Base-by-base conservation (phyloP, 2,329 filamentous ascomycete species). In the Mariannaea sp. region DNA sequence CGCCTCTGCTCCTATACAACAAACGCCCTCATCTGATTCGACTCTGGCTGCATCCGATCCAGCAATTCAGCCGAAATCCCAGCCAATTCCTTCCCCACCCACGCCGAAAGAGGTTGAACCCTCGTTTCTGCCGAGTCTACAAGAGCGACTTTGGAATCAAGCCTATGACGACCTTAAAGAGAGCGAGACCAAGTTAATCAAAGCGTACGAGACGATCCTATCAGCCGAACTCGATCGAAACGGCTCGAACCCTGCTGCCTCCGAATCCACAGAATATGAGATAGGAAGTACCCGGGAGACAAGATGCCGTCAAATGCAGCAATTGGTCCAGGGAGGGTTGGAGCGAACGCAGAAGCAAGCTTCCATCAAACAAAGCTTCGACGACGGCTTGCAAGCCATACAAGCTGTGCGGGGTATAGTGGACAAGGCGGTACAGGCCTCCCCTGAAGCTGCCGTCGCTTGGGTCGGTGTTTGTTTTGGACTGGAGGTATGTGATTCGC, bases 391-490 rank as follows among this genome's bases (percentile, higher is more conserved):
- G 19, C 46, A 67, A 24, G 52, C 57, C 5, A 35, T 70, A 13
- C 47, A 65, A 6, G 45, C 58, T 0, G 52, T 66, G 9, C 71
- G 62, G 39, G 58, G 56, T 5, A 53, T 71, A 5, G 53, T 71
- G 0, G 49, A 60, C 29, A 61, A 59, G 8, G 67, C 61, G 2
- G 26, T 75, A 10, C 43, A 68, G 39, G 55, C 59, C 12, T 52
- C 64, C 4, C 70, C 71, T 1, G 56, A 72, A 55, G 72, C 72
- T 16, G 70, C 70, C 2, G 48, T 75, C 43, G 65, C 72, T 13
- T 77, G 70, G 73, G 64, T 65, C 6, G 68, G 71, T 13, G 63
- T 74, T 27, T 72, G 65, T 51, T 44, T 73, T 53, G 60, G 49
- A 7, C 45, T 75, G 5, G 59, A 73, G 64, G 71, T 74, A 35